Evolutionary conservation across 1,284 basidiomycete species (phyloP).

Genomic region (Ceratobasidium sp.): DNA sequence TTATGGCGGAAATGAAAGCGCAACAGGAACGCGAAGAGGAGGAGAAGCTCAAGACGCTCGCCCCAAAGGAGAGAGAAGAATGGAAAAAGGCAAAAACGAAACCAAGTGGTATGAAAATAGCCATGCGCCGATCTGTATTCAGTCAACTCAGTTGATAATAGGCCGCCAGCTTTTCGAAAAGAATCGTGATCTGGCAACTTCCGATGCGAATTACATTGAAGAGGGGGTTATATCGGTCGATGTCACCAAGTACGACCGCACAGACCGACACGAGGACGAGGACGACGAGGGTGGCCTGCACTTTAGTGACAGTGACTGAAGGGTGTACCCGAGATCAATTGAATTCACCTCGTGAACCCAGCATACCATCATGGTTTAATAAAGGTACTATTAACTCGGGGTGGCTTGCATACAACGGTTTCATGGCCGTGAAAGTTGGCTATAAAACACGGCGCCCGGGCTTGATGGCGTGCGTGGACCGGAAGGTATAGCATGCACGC

Average conservation of each 20-base stretch:
- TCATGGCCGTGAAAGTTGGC: background rate
- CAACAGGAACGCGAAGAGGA: conserved; percentile 77
- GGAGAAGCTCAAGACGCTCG: conserved; percentile 76
- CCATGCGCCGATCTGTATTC: background rate
- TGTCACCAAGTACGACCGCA: conserved; percentile 82
- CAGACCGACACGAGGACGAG: conserved; percentile 65
- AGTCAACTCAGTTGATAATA: conserved; percentile 51
- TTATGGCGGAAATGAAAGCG: conserved; percentile 69
- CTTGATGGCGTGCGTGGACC: background rate
- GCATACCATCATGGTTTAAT: background rate
- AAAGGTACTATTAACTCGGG: background rate
- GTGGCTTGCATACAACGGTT: background rate
- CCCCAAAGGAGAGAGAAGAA: conserved; percentile 89
- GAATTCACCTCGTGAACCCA: conserved; percentile 13
- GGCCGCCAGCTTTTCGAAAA: conserved; percentile 90
- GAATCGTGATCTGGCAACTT: conserved; percentile 68
- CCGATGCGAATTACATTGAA: conserved; percentile 75
- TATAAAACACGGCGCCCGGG: background rate
- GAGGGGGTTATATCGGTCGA: conserved; percentile 87
- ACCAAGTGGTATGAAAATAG: conserved; percentile 65
- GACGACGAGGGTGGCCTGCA: conserved; percentile 61
- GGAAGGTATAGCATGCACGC: background rate
- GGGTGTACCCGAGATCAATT: conserved; percentile 5
- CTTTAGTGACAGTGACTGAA: conserved; percentile 82
- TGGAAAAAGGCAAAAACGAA: conserved; percentile 70